Base-by-base conservation (phyloP, 176 grass and related monocot species). In the Themeda triandra region DNA sequence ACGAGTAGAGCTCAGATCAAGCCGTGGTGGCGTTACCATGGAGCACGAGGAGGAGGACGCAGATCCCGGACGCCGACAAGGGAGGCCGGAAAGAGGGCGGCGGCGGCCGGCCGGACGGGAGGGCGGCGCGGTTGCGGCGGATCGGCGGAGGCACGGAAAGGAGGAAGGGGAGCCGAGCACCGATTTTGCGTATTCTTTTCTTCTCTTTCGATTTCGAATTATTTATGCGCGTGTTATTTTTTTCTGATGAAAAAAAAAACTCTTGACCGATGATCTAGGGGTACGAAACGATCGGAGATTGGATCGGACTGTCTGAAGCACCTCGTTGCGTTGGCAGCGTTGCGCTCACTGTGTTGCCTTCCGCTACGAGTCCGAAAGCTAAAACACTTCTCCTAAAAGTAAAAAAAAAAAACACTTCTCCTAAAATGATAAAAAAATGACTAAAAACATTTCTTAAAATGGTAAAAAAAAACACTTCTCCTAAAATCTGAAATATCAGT, bases 1-100 rank as follows among this genome's bases (percentile, higher is more conserved):
- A 27, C 14, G 24, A 63, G 23, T 35, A 45, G 30, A 0, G 23
- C 27, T 31, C 13, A 32, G 29, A 45, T 25, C 8, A 24, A 30
- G 65, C 24, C 2, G 44, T 23, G 49, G 39, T 31, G 36, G 53
- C 6, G 29, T 86, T 80, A 86, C 84, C 84, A 86, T 86, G 10
- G 28, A 3, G 0, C 12, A 40, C 23, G 29, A 13, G 82, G 14
- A 21, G 12, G 13, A 6, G 10, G 7, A 15, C 10, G 48, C 48
- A 6, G 45, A 10, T n/a, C 3, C 49, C 4, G 13, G 11, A 23
- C 4, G 64, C 49, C 27, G 25, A 30, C 13, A 28, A 44, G 49
- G 35, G 5, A 13, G 32, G 13, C 33, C 14, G 33, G 53, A 28
- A 11, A 39, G 1, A 25, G 3, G 12, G 13, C 75, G 23, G 51